Evolutionary conservation across 2,329 filamentous ascomycete genomes (phyloP).

Genomic region (Exutisphaerella laricina): DNA sequence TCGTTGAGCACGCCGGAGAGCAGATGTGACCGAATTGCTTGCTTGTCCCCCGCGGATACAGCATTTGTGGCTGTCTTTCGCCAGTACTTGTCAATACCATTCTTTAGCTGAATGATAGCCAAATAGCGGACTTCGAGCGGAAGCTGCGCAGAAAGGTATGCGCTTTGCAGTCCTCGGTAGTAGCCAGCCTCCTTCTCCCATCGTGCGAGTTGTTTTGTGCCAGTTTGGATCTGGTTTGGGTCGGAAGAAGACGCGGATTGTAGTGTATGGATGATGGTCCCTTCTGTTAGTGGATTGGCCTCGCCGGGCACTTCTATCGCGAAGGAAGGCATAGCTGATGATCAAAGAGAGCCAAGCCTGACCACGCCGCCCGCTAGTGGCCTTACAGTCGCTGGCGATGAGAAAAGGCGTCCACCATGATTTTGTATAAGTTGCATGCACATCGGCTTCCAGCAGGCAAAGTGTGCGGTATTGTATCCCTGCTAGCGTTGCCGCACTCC

Average conservation of each 20-base stretch:
- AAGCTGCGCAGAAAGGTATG: slow-evolving; percentile 74
- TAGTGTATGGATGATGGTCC: slow-evolving; percentile 45
- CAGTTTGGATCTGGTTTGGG: slow-evolving; percentile 46
- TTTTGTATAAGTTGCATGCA: no score
- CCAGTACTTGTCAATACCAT: slow-evolving; percentile 95
- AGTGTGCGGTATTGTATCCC: background rate
- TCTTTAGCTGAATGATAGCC: slow-evolving; percentile 90
- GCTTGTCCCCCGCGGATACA: slow-evolving; percentile 65
- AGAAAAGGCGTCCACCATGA: no score
- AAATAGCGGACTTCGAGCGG: slow-evolving; percentile 77
- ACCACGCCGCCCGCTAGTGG: no score
- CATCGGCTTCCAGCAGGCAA: no score
- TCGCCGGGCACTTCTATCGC: slow-evolving; percentile 71
- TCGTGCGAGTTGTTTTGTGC: slow-evolving; percentile 47
- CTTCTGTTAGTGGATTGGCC: slow-evolving; percentile 55
- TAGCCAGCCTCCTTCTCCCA: slow-evolving; percentile 47
- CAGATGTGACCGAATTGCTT: slow-evolving; percentile 66
- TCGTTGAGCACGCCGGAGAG: slow-evolving; percentile 74
- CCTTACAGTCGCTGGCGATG: no score
- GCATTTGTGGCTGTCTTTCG: slow-evolving; percentile 68
- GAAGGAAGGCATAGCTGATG: slow-evolving; percentile 20
- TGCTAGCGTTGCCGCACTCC: no score
- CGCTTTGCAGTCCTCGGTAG: slow-evolving; percentile 51
- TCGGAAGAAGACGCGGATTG: slow-evolving; percentile 44
- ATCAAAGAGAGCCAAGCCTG: no score